Conservation (phyloP, 2,329 filamentous ascomycete species). For the Nemania bipapillata region DNA sequence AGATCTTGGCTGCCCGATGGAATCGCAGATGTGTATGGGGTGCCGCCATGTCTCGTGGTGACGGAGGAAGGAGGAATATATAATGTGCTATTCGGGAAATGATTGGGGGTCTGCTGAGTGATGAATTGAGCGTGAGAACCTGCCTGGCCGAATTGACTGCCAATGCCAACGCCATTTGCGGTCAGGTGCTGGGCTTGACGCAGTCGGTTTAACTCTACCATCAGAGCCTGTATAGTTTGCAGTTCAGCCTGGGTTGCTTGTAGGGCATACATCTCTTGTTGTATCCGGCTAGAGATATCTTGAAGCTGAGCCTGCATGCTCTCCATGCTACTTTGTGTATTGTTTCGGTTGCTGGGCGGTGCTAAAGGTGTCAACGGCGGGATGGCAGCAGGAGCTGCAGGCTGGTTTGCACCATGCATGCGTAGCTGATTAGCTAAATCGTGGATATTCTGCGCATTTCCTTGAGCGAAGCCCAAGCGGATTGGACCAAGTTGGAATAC, state of each 20-base stretch:
- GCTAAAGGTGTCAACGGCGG: constrained; percentile 26
- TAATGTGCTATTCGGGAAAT: constrained; percentile 47
- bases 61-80: constrained; percentile 57
- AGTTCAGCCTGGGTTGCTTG: constrained; percentile 74
- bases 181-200: constrained; percentile 61
- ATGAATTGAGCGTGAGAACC: constrained; percentile 37
- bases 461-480: constrained; percentile 80
- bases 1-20: constrained; percentile 70
- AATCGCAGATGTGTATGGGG: constrained; percentile 62
- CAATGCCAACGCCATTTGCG: constrained; percentile 31
- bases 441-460: constrained; percentile 68
- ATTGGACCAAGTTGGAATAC: constrained; percentile 80
- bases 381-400: constrained; percentile 35
- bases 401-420: constrained; percentile 50
- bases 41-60: constrained; percentile 61
- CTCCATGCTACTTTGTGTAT: constrained; percentile 36
- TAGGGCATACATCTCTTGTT: constrained; percentile 72
- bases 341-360: constrained; percentile 17
- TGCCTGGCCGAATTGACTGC: constrained; percentile 40
- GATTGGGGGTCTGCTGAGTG: constrained; percentile 33
- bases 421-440: constrained; percentile 74
- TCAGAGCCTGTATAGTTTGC: constrained; percentile 72
- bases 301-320: constrained; percentile 70
- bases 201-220: constrained; percentile 73
- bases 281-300: constrained; percentile 74